phyloP scores from a whole-genome alignment of 495 filamentous ascomycete species.

The Parathielavia hyrcaniae region DNA sequence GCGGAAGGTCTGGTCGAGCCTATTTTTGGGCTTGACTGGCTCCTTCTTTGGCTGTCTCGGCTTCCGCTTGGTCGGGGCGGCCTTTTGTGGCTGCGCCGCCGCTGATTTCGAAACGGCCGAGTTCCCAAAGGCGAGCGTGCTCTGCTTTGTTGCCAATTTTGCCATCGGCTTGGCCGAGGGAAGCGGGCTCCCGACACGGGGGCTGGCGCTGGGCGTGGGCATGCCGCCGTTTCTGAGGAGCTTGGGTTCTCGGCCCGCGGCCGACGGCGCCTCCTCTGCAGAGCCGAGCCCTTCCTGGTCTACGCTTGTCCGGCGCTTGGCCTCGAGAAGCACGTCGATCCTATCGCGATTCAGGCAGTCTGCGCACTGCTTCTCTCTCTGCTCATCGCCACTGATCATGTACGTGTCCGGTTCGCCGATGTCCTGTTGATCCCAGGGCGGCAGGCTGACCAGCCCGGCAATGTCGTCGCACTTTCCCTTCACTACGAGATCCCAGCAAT shows the following conservation, averaged over 20 bases:
- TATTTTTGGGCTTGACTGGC: slow-evolving; percentile 29
- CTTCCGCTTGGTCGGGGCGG: slow-evolving; percentile 30
- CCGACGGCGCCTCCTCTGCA: slow-evolving; percentile 20
- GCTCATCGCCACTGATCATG: slow-evolving; percentile 36
- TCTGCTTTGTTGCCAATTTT: slow-evolving; percentile 35
- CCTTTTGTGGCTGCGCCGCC: slow-evolving; percentile 22
- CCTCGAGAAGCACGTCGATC: slow-evolving; percentile 36
- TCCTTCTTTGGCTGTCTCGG: slow-evolving; percentile 38
- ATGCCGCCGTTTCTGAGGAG: slow-evolving; percentile 41
- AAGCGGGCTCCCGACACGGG: slow-evolving; percentile 46
- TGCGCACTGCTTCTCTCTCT: slow-evolving; percentile 34
- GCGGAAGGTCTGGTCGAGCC: slow-evolving; percentile 39
- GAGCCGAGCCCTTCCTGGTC: slow-evolving; percentile 19
- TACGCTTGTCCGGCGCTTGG: slow-evolving; percentile 28
- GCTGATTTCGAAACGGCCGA: slow-evolving; percentile 14
- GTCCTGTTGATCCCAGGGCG: slow-evolving; percentile 63
- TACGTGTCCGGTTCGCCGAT: slow-evolving; percentile 34
- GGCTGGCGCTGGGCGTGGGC: slow-evolving; percentile 59
- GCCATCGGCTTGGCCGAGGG: slow-evolving; percentile 29
- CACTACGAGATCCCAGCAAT: slow-evolving; percentile 88
- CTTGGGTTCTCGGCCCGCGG: slow-evolving; percentile 19
- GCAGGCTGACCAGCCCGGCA: slow-evolving; percentile 65
- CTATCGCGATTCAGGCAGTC: slow-evolving; percentile 31
- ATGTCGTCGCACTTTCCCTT: slow-evolving; percentile 83
- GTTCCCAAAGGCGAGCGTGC: slow-evolving; percentile 32